Evolutionary conservation across 805 yeast species (phyloP), one percentile per base, ranked within the genome.

Genomic region (Pichia rugopelliculosa): DNA sequence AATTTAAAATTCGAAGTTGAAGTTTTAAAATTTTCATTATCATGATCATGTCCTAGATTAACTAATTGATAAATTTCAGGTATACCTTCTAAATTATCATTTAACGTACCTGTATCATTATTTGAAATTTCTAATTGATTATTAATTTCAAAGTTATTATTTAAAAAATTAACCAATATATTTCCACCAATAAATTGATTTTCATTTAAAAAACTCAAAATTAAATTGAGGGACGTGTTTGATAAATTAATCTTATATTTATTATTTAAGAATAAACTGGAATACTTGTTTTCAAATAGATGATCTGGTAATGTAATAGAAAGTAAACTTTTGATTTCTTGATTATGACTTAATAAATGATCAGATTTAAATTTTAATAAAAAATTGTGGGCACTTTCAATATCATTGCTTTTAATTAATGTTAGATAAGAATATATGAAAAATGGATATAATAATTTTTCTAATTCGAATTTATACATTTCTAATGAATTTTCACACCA

Each of bases 401-500:
- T 66, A 55, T 73, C 75, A 49, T 79, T 76, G 58, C 86, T 83
- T 39, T 78, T 70, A 20, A 91, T 79, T 48, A 93, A 73, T 56
- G 88, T 91, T 52, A 93, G 71, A 61, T 79, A 93, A 57, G 88
- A 79, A 64, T 91, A 96, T 44, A 91, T 84, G 66, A 90, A 93
- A n/a, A 93, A 73, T 6, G 99, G 99, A 63, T 86, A 93, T 56
- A 91, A 68, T 39, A 91, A 76, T 54, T 93, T 78, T 48, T 83
- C 77, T 51, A 93, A 73, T 65, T 93, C 97, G 17, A 95, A 89
- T 65, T 79, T 84, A 66, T 93, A 93, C 67, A 93, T 75, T 64
- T 91, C 99, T 56, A 93, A 73, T 0, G 96, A 88, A 17, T 87
- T 75, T 56, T 88, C 96, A 37, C 87, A 86, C 98, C 98, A 93